Evolutionary conservation across 805 yeast genomes (phyloP), one percentile per base, ranked within the genome.

Genomic region (Clavispora vitiphila): DNA sequence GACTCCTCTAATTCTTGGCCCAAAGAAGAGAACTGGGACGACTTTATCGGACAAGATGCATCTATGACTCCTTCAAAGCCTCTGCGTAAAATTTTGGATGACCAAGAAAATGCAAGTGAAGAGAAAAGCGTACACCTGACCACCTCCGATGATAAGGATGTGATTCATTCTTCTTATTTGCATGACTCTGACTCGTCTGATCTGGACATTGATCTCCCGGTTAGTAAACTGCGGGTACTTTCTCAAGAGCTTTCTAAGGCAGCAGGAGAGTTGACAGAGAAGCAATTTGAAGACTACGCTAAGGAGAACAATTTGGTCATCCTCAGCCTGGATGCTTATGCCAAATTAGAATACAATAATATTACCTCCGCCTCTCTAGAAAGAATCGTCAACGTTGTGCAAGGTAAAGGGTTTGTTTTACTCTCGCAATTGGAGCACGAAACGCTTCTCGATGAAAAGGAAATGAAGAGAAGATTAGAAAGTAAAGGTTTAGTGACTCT

Each of bases 211-310:
- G 56, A 47, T 12, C 34, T 42, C 4, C 43, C 49, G 1, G 38
- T 27, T 27, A 43, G 31, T 23, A 23, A 35, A 15, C 38, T 41
- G 11, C 39, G 52, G 5, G 50, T 48, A 8, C 55, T 51, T 24
- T 44, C 53, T 1, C 50, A 45, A 29, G 55, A 51, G 23, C 49
- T 51, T 15, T 38, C 50, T 5, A 43, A 39, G 11, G 55, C 53
- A 1, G 37, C 48, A 1, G 44, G 43, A 12, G 39, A 43, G 7
- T 23, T 50, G 14, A 38, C 57, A 4, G 52, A 54, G 20, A 49
- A 53, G 10, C 60, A 63, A 29, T 48, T 66, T 14, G 67, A 66
- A 42, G 57, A 56, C 16, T 67, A 64, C 45, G 71, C 70, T 0
- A 46, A 55, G 16, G 60, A 58, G 8, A 56, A 67, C 35, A 62